Conservation (phyloP, 1,284 basidiomycete genomes). For the Fistulinella cinereoalba region DNA sequence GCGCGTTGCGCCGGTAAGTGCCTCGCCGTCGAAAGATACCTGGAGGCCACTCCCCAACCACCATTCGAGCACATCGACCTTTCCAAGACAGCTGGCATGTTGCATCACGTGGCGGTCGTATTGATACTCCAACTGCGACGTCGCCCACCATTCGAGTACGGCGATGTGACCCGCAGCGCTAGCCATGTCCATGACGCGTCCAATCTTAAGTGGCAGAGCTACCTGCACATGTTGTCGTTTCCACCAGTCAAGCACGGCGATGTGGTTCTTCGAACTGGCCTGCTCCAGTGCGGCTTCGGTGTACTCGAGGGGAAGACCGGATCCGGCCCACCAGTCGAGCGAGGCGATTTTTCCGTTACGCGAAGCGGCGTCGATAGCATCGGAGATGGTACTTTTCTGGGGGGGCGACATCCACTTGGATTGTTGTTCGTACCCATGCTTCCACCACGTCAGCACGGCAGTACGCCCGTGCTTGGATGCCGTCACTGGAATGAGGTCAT, state of each 20-base stretch:
- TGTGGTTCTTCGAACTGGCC: slow-evolving; percentile 70
- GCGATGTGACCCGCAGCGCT: slow-evolving; percentile 67
- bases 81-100: slow-evolving; percentile 75
- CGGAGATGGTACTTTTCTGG: slow-evolving; percentile 48
- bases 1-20: slow-evolving; percentile 71
- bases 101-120: slow-evolving; percentile 74
- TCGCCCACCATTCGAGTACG: slow-evolving; percentile 80
- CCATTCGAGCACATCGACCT: slow-evolving; percentile 78
- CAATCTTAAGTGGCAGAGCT: slow-evolving; percentile 67
- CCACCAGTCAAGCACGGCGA: slow-evolving; percentile 80
- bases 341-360: slow-evolving; percentile 62
- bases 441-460: slow-evolving; percentile 78
- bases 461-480: slow-evolving; percentile 72
- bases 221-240: slow-evolving; percentile 45
- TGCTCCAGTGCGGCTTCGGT: slow-evolving; percentile 73
- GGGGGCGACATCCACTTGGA: slow-evolving; percentile 56
- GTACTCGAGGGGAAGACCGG: slow-evolving; percentile 59
- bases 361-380: slow-evolving; percentile 71
- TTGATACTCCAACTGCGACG: slow-evolving; percentile 68
- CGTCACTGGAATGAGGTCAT: slow-evolving; percentile 66
- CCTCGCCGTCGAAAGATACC: slow-evolving; percentile 75
- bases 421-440: slow-evolving; percentile 56
- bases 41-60: slow-evolving; percentile 75
- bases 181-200: slow-evolving; percentile 78
- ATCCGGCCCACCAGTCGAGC: slow-evolving; percentile 70